Evolutionary conservation across 2,329 filamentous ascomycete genomes (phyloP).

Genomic region (Colletotrichum australisinense): DNA sequence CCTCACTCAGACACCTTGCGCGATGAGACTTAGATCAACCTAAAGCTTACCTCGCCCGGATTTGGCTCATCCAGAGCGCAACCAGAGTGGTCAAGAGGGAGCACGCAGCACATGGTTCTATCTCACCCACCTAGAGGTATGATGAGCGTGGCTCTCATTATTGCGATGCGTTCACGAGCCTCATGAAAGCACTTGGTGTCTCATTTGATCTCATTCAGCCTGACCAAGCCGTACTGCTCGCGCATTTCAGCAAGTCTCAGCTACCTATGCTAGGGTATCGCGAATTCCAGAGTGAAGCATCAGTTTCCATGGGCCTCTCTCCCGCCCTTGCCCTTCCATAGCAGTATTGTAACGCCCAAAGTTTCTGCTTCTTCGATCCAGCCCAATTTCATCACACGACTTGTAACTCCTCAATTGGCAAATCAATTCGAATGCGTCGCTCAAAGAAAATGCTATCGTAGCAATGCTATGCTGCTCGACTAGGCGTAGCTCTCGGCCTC

Average conservation of each 20-base stretch:
- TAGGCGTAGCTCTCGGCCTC: conserved; percentile 18
- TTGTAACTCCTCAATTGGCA: neutral
- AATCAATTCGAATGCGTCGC: too few species aligned
- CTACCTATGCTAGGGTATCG: conserved; percentile 15
- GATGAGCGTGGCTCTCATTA: neutral
- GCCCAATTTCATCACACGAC: neutral
- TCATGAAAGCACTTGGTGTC: neutral
- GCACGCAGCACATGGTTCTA: neutral
- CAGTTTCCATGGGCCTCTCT: neutral
- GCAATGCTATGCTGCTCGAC: neutral
- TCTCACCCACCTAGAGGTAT: neutral
- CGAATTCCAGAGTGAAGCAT: conserved; percentile 2
- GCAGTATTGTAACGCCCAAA: neutral
- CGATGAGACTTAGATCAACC: too few species aligned
- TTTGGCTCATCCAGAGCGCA: neutral
- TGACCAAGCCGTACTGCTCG: too few species aligned
- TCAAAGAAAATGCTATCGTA: too few species aligned
- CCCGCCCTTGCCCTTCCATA: neutral
- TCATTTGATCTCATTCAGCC: neutral
- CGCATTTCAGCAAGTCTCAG: neutral
- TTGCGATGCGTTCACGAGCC: too few species aligned
- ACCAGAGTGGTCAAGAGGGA: neutral
- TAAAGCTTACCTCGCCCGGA: neutral
- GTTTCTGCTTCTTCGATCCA: neutral
- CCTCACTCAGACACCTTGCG: neutral